A percentile compares a stretch with the other conserved stretches of the same genome.
Conservation (phyloP, 2,329 filamentous ascomycete species). For the Diplocarpon mali region DNA sequence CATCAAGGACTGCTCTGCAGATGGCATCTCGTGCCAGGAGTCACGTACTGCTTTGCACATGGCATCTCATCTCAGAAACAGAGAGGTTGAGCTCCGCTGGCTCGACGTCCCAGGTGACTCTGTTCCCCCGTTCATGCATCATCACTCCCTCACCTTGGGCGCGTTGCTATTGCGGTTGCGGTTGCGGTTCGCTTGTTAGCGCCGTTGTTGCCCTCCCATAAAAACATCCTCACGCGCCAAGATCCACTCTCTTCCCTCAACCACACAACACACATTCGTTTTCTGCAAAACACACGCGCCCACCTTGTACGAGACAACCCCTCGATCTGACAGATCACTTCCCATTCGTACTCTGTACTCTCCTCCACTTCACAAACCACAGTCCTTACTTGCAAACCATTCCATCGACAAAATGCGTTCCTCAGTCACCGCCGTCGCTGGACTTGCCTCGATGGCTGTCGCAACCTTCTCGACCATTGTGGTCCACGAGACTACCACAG, state of each 20-base stretch:
- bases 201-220: neutral
- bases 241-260: neutral
- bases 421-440: slow-evolving; percentile 10
- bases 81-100: no score
- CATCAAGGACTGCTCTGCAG: no score
- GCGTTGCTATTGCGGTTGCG: no score
- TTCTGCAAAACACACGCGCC: neutral
- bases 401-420: slow-evolving; percentile 12
- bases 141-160: no score
- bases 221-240: neutral
- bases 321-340: slow-evolving; percentile 6
- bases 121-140: no score
- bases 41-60: no score
- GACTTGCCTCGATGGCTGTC: slow-evolving; percentile 4
- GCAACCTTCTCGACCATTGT: slow-evolving; percentile 2
- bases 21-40: no score
- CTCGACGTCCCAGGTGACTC: no score
- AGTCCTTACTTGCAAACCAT: neutral
- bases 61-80: no score
- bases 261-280: slow-evolving; percentile 5
- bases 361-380: neutral
- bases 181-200: neutral
- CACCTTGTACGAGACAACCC: slow-evolving; percentile 2
- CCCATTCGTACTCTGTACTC: slow-evolving; percentile 5
- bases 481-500: slow-evolving; percentile 4